Evolutionary conservation across 2,329 filamentous ascomycete species (phyloP).

Genomic region (Fusarium albosuccineum): DNA sequence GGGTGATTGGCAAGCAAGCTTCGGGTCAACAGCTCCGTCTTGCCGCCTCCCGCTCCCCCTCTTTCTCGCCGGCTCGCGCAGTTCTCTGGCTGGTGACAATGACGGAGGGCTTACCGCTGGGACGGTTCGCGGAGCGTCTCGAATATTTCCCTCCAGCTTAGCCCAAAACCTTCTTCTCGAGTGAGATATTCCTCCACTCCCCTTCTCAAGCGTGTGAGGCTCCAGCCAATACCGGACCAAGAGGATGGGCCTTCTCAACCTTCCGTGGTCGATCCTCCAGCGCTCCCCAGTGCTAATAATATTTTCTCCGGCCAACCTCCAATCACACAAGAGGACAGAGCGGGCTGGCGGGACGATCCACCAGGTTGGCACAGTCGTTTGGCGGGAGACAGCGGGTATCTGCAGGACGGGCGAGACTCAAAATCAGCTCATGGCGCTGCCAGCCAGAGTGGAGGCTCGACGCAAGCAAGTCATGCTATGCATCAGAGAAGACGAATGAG

Average conservation of each 20-base stretch:
- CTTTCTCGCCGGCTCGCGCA: constrained; percentile 6
- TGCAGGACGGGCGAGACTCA: constrained; percentile 37
- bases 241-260: constrained; percentile 21
- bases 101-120: constrained; percentile 43
- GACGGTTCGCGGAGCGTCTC: constrained; percentile 39
- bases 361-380: constrained; percentile 40
- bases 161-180: constrained; percentile 26
- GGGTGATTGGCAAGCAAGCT: constrained; percentile 6
- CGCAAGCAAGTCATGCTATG: constrained; percentile 45
- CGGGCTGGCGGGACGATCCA: constrained; percentile 40
- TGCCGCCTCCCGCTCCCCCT: constrained; percentile 17
- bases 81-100: constrained; percentile 10
- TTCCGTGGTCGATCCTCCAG: constrained; percentile 27
- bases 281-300: constrained; percentile 30
- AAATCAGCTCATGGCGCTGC: constrained; percentile 44
- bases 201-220: background rate
- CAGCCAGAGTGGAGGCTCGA: constrained; percentile 26
- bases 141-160: constrained; percentile 31
- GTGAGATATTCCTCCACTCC: constrained; percentile 14
- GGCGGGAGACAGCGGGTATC: constrained; percentile 41
- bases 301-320: constrained; percentile 35
- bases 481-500: constrained; percentile 27
- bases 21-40: constrained; percentile 8
- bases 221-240: constrained; percentile 27
- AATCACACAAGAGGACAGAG: constrained; percentile 30